Percentiles rank a stretch among this genome's conserved stretches.
These are phyloP conservation scores for Pseudoneurospora amorphoporcata DNA, from an alignment of 495 filamentous ascomycete species.

Conservation along the genomic window DNA sequence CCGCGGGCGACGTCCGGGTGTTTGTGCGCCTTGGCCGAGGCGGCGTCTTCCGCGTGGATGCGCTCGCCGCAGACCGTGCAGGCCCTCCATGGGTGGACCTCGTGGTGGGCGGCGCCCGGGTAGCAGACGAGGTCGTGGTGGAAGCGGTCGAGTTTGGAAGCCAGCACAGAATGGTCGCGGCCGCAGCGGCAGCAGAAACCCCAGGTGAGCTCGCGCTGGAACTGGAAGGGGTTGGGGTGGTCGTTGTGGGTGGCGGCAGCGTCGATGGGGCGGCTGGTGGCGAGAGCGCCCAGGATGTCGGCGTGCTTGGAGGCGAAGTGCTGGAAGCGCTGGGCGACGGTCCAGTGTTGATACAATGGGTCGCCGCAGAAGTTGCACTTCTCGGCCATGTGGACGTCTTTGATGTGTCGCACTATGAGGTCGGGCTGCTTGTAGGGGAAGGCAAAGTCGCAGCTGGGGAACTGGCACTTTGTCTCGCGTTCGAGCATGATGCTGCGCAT, in stretches of 20 bases:
- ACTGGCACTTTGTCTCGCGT: constrained; percentile 25
- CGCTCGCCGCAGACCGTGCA: constrained; percentile 2
- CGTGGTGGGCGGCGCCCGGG: constrained; percentile 3
- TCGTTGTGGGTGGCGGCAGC: not conserved
- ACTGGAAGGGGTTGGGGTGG: not conserved
- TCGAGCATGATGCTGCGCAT: constrained; percentile 25
- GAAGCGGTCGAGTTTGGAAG: constrained; percentile 6
- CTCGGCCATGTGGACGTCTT: constrained; percentile 14
- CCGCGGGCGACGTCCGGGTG: not conserved
- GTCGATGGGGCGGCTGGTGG: not conserved
- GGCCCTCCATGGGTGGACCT: not conserved
- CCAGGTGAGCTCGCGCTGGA: constrained; percentile 1
- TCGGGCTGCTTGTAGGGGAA: constrained; percentile 14
- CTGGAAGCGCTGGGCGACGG: constrained; percentile 1
- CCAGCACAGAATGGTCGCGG: constrained; percentile 10
- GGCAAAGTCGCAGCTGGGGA: constrained; percentile 16
- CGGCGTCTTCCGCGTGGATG: not conserved
- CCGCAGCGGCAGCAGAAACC: constrained; percentile 19
- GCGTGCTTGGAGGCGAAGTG: constrained; percentile 12
- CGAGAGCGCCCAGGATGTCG: not conserved
- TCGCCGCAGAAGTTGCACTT: constrained; percentile 21
- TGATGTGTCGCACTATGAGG: constrained; percentile 22
- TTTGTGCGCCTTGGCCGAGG: not conserved
- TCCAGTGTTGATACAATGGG: constrained; percentile 17
- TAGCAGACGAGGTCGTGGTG: constrained; percentile 16